These are phyloP conservation scores for Extremus antarcticus DNA, from an alignment of 495 filamentous ascomycete species.

Conservation along the genomic window DNA sequence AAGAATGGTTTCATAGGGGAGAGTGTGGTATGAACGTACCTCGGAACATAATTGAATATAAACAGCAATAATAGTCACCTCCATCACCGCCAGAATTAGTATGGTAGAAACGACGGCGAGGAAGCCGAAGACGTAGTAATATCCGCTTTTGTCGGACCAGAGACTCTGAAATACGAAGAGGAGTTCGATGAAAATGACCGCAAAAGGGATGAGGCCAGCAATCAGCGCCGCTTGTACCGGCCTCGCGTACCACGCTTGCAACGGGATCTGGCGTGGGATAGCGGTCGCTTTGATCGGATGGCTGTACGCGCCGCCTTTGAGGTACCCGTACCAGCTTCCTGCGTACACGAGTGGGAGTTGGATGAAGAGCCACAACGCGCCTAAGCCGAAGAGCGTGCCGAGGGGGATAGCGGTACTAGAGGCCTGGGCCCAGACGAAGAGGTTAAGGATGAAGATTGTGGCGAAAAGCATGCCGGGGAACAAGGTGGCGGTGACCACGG, in stretches of 20 bases:
- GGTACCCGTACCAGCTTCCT: conserved; percentile 72
- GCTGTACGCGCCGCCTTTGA: conserved; percentile 58
- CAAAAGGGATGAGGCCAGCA: conserved; percentile 79
- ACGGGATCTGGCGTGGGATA: conserved; percentile 64
- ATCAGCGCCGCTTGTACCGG: conserved; percentile 52
- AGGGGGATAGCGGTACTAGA: conserved; percentile 88
- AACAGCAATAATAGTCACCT: conserved; percentile 82
- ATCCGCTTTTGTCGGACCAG: conserved; percentile 88
- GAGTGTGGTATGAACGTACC: conserved; percentile 29
- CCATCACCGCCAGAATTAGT: conserved; percentile 66
- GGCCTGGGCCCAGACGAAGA: conserved; percentile 90
- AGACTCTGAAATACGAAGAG: conserved; percentile 85
- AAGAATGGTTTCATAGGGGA: not conserved
- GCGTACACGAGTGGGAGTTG: conserved; percentile 82
- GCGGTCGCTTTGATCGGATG: conserved; percentile 76
- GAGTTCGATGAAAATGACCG: conserved; percentile 87
- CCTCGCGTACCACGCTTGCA: conserved; percentile 69
- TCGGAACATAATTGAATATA: conserved; percentile 79
- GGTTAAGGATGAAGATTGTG: conserved; percentile 72
- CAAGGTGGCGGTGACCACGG: conserved; percentile 68
- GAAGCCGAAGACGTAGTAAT: conserved; percentile 94
- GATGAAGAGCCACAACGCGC: conserved; percentile 78
- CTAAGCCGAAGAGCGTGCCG: conserved; percentile 64
- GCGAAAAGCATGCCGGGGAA: conserved; percentile 76
- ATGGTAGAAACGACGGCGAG: conserved; percentile 65